A percentile compares a stretch with the other conserved stretches of the same genome.
phyloP scores from a whole-genome alignment of 768 basidiomycete species.

The Tulasnella sp. region DNA sequence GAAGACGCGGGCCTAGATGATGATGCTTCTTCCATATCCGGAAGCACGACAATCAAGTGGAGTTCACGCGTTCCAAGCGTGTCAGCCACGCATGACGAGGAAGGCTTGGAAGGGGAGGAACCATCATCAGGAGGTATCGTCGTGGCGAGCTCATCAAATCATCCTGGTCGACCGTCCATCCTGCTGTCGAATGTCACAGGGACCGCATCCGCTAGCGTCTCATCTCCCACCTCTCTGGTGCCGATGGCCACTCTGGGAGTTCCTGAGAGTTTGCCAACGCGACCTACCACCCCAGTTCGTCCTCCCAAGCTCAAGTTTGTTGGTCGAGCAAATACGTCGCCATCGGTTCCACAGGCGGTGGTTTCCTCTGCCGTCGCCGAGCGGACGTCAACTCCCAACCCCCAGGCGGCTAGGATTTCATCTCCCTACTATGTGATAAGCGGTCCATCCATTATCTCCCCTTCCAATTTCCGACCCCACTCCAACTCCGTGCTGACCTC shows the following conservation, averaged over 20 bases:
- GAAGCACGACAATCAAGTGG: constrained; percentile 20
- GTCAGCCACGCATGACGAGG: background rate
- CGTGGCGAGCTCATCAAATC: background rate
- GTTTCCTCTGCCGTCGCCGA: constrained; percentile 11
- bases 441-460: background rate
- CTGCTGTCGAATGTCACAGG: background rate
- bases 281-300: background rate
- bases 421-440: background rate
- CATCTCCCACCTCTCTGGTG: background rate
- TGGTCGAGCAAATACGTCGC: constrained; percentile 18
- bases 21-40: constrained; percentile 1
- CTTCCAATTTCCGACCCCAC: background rate
- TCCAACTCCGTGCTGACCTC: constrained; percentile 9
- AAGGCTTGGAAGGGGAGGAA: background rate
- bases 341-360: constrained; percentile 4
- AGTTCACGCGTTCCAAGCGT: background rate
- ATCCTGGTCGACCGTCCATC: constrained; percentile 12
- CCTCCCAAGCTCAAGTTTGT: constrained; percentile 21
- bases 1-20: background rate
- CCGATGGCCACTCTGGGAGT: background rate
- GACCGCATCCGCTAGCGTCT: background rate
- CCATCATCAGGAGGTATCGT: constrained; percentile 1
- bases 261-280: background rate
- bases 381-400: background rate
- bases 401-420: background rate